Evolutionary conservation across 2,329 filamentous ascomycete genomes (phyloP), one percentile per base, ranked within the genome.

Genomic region (Colletotrichum neosansevieriae): DNA sequence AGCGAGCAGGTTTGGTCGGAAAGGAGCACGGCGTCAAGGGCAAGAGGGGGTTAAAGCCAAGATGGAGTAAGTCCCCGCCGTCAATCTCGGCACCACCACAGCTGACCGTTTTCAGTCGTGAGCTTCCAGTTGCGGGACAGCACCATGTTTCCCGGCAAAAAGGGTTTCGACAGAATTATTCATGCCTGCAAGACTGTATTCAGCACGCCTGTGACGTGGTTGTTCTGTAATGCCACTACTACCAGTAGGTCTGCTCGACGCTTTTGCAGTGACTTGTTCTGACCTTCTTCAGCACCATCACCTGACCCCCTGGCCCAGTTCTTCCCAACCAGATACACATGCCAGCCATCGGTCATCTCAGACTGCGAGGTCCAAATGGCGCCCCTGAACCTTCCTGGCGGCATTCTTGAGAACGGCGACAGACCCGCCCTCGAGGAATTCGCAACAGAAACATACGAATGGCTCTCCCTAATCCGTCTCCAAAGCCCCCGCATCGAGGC

Each of bases 111-210:
- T 4, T 13, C 65, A 96, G 92, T 91, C 32, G 87, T 98, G 51
- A 89, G 95, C 73, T 84, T 92, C 58, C 90, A 98, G 68, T 85
- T 99, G 32, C 87, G 90, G 17, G 83, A 85, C 5, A 86, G 90
- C 1, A 90, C 90, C 0, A 97, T 97, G 93, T 78, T 93, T 7
- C 91, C 90, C 61, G 94, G 94, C 3, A 96, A 94, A 77, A 94
- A 92, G 71, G 91, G 90, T 0, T 97, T 97, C 74, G 91, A 94
- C 70, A 85, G 93, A 51, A 82, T 97, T 13, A 77, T 91, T 6
- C 92, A 92, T 84, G 93, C 94, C 13, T 94, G 90, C 77, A 90
- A 91, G 73, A 93, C 94, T 71, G 93, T 93, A 21, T 83, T 98
- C 21, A 88, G 86, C 56, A 80, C 84, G 50, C 88, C 90, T 1